Percentiles rank a stretch among this genome's conserved stretches.
Evolutionary conservation across 75 land plant genomes (phyloP).

Genomic region (Picea glauca): DNA sequence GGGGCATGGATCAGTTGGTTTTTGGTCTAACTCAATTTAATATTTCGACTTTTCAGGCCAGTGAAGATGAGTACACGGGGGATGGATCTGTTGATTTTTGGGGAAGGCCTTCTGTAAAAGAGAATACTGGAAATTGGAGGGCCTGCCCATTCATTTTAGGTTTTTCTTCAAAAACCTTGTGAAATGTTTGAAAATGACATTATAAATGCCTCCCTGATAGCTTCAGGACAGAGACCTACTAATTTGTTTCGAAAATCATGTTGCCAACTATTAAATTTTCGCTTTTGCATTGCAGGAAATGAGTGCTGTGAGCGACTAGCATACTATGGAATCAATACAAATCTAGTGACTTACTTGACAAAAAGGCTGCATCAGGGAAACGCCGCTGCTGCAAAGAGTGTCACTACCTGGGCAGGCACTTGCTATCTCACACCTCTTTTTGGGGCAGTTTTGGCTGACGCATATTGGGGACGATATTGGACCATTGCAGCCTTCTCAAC

Average conservation of each 20-base stretch:
- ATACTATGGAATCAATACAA: slow-evolving; percentile 87
- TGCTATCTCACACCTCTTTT: slow-evolving; percentile 88
- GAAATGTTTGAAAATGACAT: not conserved
- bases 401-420: slow-evolving; percentile 86
- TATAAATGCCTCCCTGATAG: slow-evolving; percentile 78
- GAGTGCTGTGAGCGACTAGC: slow-evolving; percentile 92
- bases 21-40: not conserved
- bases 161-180: slow-evolving; percentile 8
- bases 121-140: slow-evolving; percentile 79
- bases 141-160: slow-evolving; percentile 86
- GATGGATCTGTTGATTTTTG: slow-evolving; percentile 81
- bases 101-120: slow-evolving; percentile 69
- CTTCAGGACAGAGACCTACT: slow-evolving; percentile 69
- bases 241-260: slow-evolving; percentile 43
- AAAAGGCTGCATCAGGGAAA: slow-evolving; percentile 68
- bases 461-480: slow-evolving; percentile 92
- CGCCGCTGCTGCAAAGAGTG: slow-evolving; percentile 80
- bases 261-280: slow-evolving; percentile 23
- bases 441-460: slow-evolving; percentile 91
- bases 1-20: too few relatives aligned
- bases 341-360: slow-evolving; percentile 79
- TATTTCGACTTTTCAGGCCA: not conserved
- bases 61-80: slow-evolving; percentile 32
- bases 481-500: slow-evolving; percentile 74
- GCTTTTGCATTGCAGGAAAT: slow-evolving; percentile 45